Percentiles rank a stretch among this genome's conserved stretches.
phyloP scores from a whole-genome alignment of 192 early-diverging fungal genomes.

The Piromyces finnis region DNA sequence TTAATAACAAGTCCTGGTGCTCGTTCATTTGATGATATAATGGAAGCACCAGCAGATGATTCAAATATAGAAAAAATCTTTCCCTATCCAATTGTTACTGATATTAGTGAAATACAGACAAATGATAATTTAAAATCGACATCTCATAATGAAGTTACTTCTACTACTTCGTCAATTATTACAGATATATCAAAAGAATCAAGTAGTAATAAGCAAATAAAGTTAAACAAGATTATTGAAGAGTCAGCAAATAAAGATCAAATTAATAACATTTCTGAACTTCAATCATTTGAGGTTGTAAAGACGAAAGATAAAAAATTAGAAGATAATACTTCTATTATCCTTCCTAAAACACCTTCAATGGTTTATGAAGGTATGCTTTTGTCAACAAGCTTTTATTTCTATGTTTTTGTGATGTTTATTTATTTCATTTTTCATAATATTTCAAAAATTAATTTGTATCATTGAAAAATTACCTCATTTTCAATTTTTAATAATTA shows the following conservation, averaged over 20 bases:
- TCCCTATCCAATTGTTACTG: background rate
- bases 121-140: background rate
- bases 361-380: background rate
- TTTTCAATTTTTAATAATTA: no score
- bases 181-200: background rate
- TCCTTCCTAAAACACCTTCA: background rate
- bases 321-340: background rate
- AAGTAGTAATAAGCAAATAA: background rate
- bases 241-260: background rate
- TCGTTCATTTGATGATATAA: background rate
- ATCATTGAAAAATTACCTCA: no score
- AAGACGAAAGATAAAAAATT: background rate
- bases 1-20: background rate
- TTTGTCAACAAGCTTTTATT: background rate
- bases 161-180: background rate
- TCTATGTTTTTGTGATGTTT: no score
- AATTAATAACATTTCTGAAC: background rate
- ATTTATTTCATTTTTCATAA: no score
- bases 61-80: background rate
- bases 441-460: no score
- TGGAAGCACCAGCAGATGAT: background rate
- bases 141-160: background rate
- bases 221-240: background rate
- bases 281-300: background rate
- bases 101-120: background rate